Evolutionary conservation across 768 basidiomycete species (phyloP), one percentile per base, ranked within the genome.

Genomic region (Amyloporia xantha): DNA sequence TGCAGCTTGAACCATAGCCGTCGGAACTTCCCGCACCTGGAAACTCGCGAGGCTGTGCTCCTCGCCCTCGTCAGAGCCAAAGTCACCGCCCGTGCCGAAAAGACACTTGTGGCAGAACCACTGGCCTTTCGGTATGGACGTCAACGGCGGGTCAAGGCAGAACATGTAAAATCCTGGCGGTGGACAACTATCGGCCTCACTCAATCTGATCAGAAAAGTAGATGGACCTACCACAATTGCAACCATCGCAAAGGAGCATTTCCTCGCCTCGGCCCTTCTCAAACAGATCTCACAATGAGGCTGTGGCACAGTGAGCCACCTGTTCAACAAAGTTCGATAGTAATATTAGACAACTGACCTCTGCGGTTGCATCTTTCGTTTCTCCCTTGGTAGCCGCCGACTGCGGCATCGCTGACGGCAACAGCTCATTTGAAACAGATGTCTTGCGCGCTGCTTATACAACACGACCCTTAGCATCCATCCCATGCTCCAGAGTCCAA

Each of bases 51-150:
- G 75, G 52, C 82, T 82, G 65, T 99, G 96, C 56, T 98, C 95
- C 67, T 97, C 86, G 35, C 96, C 96, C 61, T 97, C 94, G 59
- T 97, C 96, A 60, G 98, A 99, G 25, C 96, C 96, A 59, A 90
- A 99, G 67, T 97, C 96, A 44, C 89, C 89, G 10, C 95, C 94
- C 0, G 91, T 94, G 33, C 83, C 86, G 36, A 92, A 77, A 19
- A 99, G 72, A 62, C 96, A 99, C 2, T 84, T 82, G 58, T 86
- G 87, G 65, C 96, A 99, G 63, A 82, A 97, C 95, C 95, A 99
- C 55, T 95, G 85, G 35, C 93, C 91, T 61, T 86, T 88, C 1
- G 96, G 96, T 48, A 99, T 88, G 2, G 75, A 70, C 7, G 75
- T 68, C 46, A 98, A 70, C 17, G 94, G 94, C 12, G 96, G 96